Evolutionary conservation across 768 basidiomycete species (phyloP).

Genomic region (Cubamyces sp.): DNA sequence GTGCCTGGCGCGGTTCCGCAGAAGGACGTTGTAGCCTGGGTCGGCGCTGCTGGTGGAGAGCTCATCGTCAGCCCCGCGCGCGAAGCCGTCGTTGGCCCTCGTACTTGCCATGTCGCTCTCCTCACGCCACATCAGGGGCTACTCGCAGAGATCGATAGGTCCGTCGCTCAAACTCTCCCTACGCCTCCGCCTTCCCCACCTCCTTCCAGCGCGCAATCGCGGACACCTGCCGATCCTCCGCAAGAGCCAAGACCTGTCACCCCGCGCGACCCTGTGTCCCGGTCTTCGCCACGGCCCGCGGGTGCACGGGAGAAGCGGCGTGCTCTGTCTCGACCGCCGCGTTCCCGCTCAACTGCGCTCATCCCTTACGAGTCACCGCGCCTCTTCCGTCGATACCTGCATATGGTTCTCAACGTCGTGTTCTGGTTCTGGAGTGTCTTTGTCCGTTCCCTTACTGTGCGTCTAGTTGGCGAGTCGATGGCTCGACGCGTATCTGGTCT

Average conservation of each 20-base stretch:
- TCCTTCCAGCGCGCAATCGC: background rate
- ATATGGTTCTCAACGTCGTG: constrained; percentile 19
- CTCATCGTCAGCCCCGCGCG: constrained; percentile 23
- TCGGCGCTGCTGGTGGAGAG: constrained; percentile 17
- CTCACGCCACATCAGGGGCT: constrained; percentile 20
- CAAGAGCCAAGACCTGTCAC: background rate
- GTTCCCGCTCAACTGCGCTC: constrained; percentile 6
- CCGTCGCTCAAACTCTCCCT: constrained; percentile 18
- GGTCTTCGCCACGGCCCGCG: background rate
- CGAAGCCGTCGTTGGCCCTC: constrained; percentile 4
- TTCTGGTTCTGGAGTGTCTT: constrained; percentile 24
- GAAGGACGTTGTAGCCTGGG: background rate
- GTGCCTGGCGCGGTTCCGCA: background rate
- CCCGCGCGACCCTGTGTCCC: background rate
- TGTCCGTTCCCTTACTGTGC: constrained; percentile 4
- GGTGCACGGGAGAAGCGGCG: background rate
- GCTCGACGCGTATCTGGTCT: constrained; percentile 13
- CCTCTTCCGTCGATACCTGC: constrained; percentile 20
- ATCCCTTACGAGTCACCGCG: constrained; percentile 16
- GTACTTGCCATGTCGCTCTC: constrained; percentile 11
- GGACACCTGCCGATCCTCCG: background rate
- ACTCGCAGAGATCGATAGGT: constrained; percentile 2
- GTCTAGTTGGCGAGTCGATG: constrained; percentile 11
- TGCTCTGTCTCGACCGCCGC: background rate
- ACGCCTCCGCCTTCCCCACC: constrained; percentile 34